Evolutionary conservation across 805 yeast genomes (phyloP).

Genomic region (Kazachstania viticola): DNA sequence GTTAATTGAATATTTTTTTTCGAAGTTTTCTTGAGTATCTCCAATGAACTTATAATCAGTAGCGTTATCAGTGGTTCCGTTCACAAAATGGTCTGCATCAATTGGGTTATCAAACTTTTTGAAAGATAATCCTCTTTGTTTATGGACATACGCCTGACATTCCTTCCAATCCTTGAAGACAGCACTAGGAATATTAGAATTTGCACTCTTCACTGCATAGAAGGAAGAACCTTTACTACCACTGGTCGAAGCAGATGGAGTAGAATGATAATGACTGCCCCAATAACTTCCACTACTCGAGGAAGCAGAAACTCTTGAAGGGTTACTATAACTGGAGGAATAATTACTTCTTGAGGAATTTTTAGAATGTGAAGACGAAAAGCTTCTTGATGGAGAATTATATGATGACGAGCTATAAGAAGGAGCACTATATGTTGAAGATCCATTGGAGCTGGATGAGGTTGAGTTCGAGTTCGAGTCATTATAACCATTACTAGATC

Average conservation of each 20-base stretch:
- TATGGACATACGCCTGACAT: conserved; percentile 22
- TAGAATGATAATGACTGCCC: neutral
- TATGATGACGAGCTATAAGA: neutral
- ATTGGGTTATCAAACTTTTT: conserved; percentile 30
- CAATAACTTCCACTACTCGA: neutral
- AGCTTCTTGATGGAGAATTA: neutral
- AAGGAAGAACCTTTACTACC: too few relatives aligned
- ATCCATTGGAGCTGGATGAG: neutral
- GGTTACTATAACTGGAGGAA: neutral
- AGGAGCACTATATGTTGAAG: neutral
- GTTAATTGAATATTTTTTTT: conserved; percentile 3
- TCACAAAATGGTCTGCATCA: conserved; percentile 27
- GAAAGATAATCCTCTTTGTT: conserved; percentile 29
- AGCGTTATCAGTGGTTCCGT: conserved; percentile 7
- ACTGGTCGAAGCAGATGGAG: neutral
- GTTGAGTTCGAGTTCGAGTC: neutral
- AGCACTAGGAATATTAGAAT: conserved; percentile 15
- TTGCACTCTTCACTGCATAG: conserved; percentile 27
- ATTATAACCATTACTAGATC: conserved; percentile 3
- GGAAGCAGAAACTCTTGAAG: neutral
- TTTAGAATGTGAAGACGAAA: neutral
- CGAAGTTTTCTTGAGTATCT: conserved; percentile 7
- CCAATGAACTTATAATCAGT: conserved; percentile 16
- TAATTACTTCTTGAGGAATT: neutral
- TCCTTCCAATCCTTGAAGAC: conserved; percentile 26